Evolutionary conservation across 2,329 filamentous ascomycete species (phyloP), one percentile per base, ranked within the genome.

Genomic region (Aspergillus sp.): DNA sequence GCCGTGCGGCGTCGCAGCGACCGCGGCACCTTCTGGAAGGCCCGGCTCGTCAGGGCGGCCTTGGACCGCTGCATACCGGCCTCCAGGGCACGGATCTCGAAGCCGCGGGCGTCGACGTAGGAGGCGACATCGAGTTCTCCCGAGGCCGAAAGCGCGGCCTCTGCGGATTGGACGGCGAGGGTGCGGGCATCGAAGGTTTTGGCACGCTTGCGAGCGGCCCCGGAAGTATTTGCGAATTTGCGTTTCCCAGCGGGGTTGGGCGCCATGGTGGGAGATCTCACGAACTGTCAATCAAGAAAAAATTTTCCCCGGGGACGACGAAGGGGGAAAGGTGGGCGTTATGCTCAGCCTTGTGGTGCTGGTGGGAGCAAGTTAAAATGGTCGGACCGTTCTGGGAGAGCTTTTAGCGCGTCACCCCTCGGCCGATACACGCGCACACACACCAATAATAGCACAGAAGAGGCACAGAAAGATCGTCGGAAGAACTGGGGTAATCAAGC

Each of bases 21-120:
- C 60, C 91, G 84, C 1, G 94, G 94, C 4, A 99, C 88, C 61
- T 90, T 84, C 71, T 99, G 94, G 66, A 97, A 97, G 13, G 93
- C 92, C 47, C 93, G 82, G 52, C 84, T 86, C 41, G 82, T 78
- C 55, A 84, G 64, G 1, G 74, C 77, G 58, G 78, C 78, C 69
- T 88, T 92, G 44, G 89, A 88, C 32, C 83, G 85, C 50, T 82
- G 80, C 81, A 97, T 94, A 55, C 89, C 90, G 64, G 87, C 80
- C 68, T 96, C 89, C 44, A 97, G 77, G 1, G 92, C 88, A 52
- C 83, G 84, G 62, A 99, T 95, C 76, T 97, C 93, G 64, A 89
- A 96, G 66, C 96, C 87, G 55, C 92, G 88, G 10, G 91, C 87
- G 61, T 85, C 85, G 61, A 97, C 81, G 64, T 97, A 99, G 23